Base-by-base conservation (phyloP, 352 stramenopile genomes). In the Pythium biforme region DNA sequence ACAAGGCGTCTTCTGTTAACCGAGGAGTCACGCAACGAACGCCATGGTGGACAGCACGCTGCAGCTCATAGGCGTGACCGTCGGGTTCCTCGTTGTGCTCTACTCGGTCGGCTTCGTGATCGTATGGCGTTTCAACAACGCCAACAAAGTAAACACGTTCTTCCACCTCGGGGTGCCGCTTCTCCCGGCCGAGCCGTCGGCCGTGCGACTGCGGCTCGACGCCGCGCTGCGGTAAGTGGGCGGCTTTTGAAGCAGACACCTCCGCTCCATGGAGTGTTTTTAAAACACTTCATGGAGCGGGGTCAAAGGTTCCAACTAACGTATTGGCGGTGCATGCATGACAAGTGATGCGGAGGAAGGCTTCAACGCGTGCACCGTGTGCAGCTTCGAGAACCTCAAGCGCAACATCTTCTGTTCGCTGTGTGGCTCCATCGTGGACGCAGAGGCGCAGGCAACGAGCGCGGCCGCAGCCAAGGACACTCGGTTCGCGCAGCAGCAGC, bases 361-460 rank as follows among this genome's bases (percentile, higher is more conserved):
- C 15, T 58, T 70, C 11, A 64, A 71, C 20, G 54, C 60, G 4
- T 80, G 75, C 40, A 14, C 37, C 9, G 37, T 17, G 37, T 43
- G 37, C 37, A 17, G 37, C 37, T 43, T 43, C 50, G 66, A 72
- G 23, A 83, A 81, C 59, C 58, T 70, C 41, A 73, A 75, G 55
- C 60, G 67, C 45, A 62, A 72, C 62, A 66, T 61, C 23, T 73
- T 77, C 60, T 83, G 75, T 45, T 68, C 72, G 17, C 55, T 83
- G 11, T 83, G 75, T 26, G 72, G 75, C 11, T 48, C 53, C 0
- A 49, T 64, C 1, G 48, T 64, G 3, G 11, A 45, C 51, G 20
- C 2, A 55, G 43, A 45, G 39, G 37, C 51, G 39, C 39, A 49
- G n/a, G 22, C 39, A 6, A 47, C 7, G 4, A 19, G 11, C 7